phyloP scores from a whole-genome alignment of 73 alveolate genomes.

The Blepharisma japonicum region DNA sequence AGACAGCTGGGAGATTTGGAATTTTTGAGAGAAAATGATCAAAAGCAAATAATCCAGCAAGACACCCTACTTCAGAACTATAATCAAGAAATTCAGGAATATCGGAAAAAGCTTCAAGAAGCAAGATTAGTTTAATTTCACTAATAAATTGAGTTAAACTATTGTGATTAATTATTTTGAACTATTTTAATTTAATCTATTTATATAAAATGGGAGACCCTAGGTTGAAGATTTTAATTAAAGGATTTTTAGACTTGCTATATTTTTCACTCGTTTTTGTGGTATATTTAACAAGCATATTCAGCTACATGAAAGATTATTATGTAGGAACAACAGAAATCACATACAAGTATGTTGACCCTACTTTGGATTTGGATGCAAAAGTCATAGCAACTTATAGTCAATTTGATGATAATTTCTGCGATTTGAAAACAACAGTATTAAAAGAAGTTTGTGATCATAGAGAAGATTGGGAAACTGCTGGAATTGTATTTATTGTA shows the following conservation, averaged over 20 bases:
- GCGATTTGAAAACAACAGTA: neutral
- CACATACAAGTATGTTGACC: neutral
- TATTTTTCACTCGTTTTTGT: neutral
- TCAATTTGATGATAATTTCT: conserved; percentile 10
- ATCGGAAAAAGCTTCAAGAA: conserved; percentile 15
- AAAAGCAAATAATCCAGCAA: neutral
- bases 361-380: neutral
- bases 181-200: too few species aligned
- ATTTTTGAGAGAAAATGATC: conserved; percentile 8
- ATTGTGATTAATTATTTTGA: too few species aligned
- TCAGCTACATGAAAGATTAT: conserved; percentile 5
- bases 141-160: too few species aligned
- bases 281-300: neutral
- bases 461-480: conserved; percentile 12
- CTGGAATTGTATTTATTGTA: neutral
- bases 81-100: conserved; percentile 25
- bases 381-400: conserved; percentile 11
- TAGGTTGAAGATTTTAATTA: neutral
- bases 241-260: neutral
- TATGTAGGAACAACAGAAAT: neutral
- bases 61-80: conserved; percentile 1
- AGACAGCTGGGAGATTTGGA: conserved; percentile 20
- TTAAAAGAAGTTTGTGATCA: conserved; percentile 5
- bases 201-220: conserved; percentile 19
- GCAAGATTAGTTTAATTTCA: too few species aligned